phyloP scores from a whole-genome alignment of 768 basidiomycete species.

The Lenzites betulinus region DNA sequence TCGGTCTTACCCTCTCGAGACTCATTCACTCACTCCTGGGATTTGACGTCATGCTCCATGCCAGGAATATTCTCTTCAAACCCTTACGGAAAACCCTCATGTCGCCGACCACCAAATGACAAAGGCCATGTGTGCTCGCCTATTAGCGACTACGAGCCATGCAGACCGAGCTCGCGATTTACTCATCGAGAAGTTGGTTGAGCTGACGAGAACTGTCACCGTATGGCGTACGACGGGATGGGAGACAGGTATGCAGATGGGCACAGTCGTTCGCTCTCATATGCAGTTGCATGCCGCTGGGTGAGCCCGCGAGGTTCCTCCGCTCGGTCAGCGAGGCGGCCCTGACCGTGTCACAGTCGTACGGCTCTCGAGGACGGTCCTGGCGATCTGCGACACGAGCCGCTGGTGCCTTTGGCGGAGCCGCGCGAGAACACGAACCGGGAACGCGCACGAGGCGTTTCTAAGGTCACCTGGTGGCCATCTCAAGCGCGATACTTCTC shows the following conservation, averaged over 20 bases:
- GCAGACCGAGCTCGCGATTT: too few species aligned
- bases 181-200: too few species aligned
- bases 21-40: too few species aligned
- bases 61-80: too few species aligned
- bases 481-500: constrained; percentile 1
- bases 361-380: not conserved
- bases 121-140: too few species aligned
- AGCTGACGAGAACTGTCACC: too few species aligned
- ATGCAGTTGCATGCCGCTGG: not conserved
- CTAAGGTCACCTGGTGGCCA: constrained; percentile 14
- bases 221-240: too few species aligned
- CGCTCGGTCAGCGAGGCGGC: not conserved
- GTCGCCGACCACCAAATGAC: too few species aligned
- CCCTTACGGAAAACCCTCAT: too few species aligned
- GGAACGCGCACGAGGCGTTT: not conserved
- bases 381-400: not conserved
- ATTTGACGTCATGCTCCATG: too few species aligned
- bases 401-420: not conserved
- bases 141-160: too few species aligned
- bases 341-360: not conserved
- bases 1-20: too few species aligned
- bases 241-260: not conserved
- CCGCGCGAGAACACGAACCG: not conserved
- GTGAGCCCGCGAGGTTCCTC: not conserved
- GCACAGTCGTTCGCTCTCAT: not conserved